These are phyloP conservation scores for Chloris gayana DNA, from an alignment of 176 grass and related monocot species.

Conservation along the genomic window DNA sequence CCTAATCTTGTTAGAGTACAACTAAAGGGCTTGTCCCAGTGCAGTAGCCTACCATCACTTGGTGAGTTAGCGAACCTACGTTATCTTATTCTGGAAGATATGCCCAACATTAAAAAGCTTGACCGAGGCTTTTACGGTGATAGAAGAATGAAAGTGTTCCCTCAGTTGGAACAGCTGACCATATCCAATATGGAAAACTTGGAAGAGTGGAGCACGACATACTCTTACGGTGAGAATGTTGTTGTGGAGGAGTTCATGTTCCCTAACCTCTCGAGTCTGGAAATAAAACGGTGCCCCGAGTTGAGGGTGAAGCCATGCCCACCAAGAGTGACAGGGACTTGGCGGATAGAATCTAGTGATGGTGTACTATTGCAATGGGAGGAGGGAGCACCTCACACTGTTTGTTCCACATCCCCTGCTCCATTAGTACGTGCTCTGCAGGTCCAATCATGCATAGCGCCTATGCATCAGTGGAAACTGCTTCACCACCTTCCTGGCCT, in stretches of 20 bases:
- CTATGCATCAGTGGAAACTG: slow-evolving; percentile 20
- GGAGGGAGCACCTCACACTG: background rate
- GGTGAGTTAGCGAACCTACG: background rate
- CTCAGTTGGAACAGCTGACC: background rate
- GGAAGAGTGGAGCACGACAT: background rate
- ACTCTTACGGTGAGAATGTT: background rate
- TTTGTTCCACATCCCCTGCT: background rate
- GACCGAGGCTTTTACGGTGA: background rate
- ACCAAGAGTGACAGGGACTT: background rate
- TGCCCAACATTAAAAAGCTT: background rate
- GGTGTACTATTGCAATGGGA: background rate
- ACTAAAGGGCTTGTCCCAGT: background rate
- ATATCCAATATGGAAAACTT: background rate
- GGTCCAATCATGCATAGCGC: background rate
- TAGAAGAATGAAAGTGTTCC: background rate
- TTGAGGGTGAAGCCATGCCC: background rate
- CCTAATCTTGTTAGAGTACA: background rate
- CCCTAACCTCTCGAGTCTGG: background rate
- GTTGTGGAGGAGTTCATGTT: background rate
- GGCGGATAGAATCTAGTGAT: background rate
- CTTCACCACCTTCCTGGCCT: background rate
- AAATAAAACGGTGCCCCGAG: background rate
- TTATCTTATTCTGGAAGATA: background rate
- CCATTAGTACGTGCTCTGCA: rapidly evolving
- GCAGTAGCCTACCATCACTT: slow-evolving; percentile 4